A percentile compares a stretch with the other conserved stretches of the same genome.
phyloP scores from a whole-genome alignment of 2,329 filamentous ascomycete species.

The Geosmithia flava region DNA sequence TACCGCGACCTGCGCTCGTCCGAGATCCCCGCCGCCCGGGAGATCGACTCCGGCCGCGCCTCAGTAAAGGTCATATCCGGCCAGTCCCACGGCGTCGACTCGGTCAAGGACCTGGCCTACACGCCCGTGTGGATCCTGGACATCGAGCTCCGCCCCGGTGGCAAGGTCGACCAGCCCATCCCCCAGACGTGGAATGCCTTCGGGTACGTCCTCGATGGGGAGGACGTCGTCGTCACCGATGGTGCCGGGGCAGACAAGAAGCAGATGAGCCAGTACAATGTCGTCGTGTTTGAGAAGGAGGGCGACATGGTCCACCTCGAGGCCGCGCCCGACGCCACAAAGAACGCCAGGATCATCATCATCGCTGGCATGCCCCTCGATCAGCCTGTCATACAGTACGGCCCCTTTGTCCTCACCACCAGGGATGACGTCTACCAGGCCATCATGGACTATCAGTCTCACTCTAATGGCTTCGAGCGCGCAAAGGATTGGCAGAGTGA shows the following conservation, averaged over 20 bases:
- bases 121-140: conserved; percentile 97
- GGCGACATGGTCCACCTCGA: conserved; percentile 66
- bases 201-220: conserved; percentile 71
- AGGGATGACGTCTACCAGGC: conserved; percentile 66
- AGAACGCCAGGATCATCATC: conserved; percentile 50
- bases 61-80: conserved; percentile 85
- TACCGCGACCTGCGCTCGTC: conserved; percentile 72
- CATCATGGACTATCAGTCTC: conserved; percentile 60
- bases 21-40: conserved; percentile 64
- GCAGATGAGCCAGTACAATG: conserved; percentile 62
- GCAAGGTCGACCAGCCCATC: conserved; percentile 60
- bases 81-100: conserved; percentile 71
- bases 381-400: conserved; percentile 73
- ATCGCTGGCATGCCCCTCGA: conserved; percentile 71
- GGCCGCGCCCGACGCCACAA: conserved; percentile 52
- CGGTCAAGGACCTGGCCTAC: conserved; percentile 81
- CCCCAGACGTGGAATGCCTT: conserved; percentile 84
- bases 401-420: conserved; percentile 68
- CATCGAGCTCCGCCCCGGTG: conserved; percentile 67
- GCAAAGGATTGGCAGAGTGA: conserved; percentile 71
- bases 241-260: conserved; percentile 32
- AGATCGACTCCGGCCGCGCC: conserved; percentile 60
- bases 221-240: conserved; percentile 36
- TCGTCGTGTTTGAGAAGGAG: conserved; percentile 72
- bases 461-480: conserved; percentile 68